Evolutionary conservation across 2,329 filamentous ascomycete species (phyloP).

Genomic region (Xylaria hypoxylon): DNA sequence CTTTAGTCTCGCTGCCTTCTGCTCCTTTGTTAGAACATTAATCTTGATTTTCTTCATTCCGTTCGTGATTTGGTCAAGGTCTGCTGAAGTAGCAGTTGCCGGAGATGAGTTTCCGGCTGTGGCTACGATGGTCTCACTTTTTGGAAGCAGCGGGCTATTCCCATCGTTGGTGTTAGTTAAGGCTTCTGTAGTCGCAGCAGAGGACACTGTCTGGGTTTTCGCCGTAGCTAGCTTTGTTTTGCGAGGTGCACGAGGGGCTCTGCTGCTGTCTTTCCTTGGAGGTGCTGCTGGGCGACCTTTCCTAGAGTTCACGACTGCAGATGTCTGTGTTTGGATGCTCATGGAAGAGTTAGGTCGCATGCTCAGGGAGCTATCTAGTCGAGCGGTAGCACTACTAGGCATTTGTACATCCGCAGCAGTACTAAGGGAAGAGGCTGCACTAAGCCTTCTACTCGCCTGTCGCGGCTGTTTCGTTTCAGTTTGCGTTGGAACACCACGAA

Average conservation of each 20-base stretch:
- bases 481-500: slow-evolving; percentile 51
- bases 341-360: slow-evolving; percentile 57
- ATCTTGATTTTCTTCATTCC: slow-evolving; percentile 74
- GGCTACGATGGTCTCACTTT: neutral
- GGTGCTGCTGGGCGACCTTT: slow-evolving; percentile 67
- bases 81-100: slow-evolving; percentile 47
- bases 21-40: slow-evolving; percentile 68
- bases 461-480: slow-evolving; percentile 46
- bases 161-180: slow-evolving; percentile 14
- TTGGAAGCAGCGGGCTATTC: slow-evolving; percentile 11
- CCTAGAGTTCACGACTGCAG: slow-evolving; percentile 62
- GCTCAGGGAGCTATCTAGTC: slow-evolving; percentile 58
- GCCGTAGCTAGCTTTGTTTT: slow-evolving; percentile 49
- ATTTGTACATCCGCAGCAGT: slow-evolving; percentile 44
- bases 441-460: slow-evolving; percentile 61
- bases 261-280: slow-evolving; percentile 57
- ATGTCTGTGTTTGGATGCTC: slow-evolving; percentile 54
- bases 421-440: slow-evolving; percentile 57
- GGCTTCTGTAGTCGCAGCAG: slow-evolving; percentile 29
- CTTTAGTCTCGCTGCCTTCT: slow-evolving; percentile 65
- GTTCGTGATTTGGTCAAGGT: slow-evolving; percentile 66
- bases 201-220: slow-evolving; percentile 29
- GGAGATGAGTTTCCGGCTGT: slow-evolving; percentile 22
- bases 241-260: slow-evolving; percentile 52
- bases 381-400: slow-evolving; percentile 37